A percentile compares a stretch with the other conserved stretches of the same genome.
These are phyloP conservation scores for Neurospora terricola DNA, from an alignment of 495 filamentous ascomycete genomes.

Conservation along the genomic window DNA sequence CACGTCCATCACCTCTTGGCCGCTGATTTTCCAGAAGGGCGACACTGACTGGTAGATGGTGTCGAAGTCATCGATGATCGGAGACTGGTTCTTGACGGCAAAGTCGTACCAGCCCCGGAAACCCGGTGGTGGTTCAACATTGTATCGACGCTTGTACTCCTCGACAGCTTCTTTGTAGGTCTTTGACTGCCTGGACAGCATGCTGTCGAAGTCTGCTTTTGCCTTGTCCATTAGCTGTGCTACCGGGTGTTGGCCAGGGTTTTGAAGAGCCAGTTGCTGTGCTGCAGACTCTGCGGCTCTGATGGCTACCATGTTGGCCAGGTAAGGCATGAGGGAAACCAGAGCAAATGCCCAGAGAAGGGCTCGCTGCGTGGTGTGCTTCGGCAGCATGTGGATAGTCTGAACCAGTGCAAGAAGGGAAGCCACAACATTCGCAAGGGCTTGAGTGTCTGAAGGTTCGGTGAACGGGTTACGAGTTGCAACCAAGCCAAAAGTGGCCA, in stretches of 20 bases:
- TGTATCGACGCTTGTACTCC: constrained; percentile 46
- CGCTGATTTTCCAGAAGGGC: constrained; percentile 19
- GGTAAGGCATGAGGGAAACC: constrained; percentile 11
- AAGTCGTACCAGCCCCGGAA: constrained; percentile 60
- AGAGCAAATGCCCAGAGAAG: constrained; percentile 11
- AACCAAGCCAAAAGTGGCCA: constrained; percentile 17
- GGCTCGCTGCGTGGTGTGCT: constrained; percentile 1
- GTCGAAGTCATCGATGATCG: constrained; percentile 67
- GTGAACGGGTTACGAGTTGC: constrained; percentile 14
- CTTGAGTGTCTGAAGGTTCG: constrained; percentile 9
- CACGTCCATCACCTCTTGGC: constrained; percentile 9
- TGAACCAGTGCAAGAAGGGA: constrained; percentile 15
- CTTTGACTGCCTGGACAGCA: constrained; percentile 37
- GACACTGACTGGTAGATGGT: constrained; percentile 18
- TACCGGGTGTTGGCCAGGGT: constrained; percentile 32
- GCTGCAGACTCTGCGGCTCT: not conserved
- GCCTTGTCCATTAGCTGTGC: constrained; percentile 33
- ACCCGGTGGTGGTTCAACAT: constrained; percentile 43
- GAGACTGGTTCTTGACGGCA: constrained; percentile 45
- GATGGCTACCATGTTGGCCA: constrained; percentile 9
- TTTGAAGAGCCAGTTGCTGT: not conserved
- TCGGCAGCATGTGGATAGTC: constrained; percentile 15
- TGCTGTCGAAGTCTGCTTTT: constrained; percentile 24
- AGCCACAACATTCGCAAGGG: constrained; percentile 3
- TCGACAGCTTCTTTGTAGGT: constrained; percentile 29